These are phyloP conservation scores for Trichoderma pleuroti DNA, from an alignment of 2,329 filamentous ascomycete genomes.

Conservation along the genomic window DNA sequence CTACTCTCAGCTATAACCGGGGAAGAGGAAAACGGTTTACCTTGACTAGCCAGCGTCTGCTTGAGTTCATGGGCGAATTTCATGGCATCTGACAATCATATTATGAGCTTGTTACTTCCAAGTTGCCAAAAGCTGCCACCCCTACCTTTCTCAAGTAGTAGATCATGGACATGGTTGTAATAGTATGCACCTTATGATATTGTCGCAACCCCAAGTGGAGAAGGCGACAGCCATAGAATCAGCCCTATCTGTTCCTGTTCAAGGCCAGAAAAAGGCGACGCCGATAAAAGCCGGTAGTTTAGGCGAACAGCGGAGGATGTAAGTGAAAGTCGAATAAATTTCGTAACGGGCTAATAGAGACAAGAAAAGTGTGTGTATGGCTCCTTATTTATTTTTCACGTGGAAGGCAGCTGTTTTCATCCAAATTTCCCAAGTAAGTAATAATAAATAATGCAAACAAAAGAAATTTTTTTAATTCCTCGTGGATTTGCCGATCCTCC, in stretches of 20 bases:
- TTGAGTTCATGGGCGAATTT: constrained; percentile 83
- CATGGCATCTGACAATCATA: constrained; percentile 48
- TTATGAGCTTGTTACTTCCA: neutral
- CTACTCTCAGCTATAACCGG: neutral
- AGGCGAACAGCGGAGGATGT: neutral
- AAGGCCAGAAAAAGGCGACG: neutral
- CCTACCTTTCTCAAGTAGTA: neutral
- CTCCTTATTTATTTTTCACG: neutral
- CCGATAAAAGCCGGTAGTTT: neutral
- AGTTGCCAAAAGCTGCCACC: neutral
- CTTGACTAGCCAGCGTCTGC: constrained; percentile 62
- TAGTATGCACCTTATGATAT: neutral
- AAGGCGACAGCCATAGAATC: neutral
- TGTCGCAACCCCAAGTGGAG: constrained; percentile 4
- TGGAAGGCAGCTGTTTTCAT: neutral
- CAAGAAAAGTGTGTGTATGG: neutral
- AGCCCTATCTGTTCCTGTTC: neutral
- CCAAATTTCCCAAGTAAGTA: neutral
- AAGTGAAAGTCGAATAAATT: neutral
- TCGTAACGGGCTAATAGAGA: neutral
- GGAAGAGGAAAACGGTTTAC: constrained; percentile 26
- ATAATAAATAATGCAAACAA: neutral
- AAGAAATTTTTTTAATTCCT: neutral
- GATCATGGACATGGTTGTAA: neutral
- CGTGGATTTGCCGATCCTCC: neutral